Percentiles rank a stretch among this genome's conserved stretches.
phyloP scores from a whole-genome alignment of 345 rosid species.

The Litchi chinensis region DNA sequence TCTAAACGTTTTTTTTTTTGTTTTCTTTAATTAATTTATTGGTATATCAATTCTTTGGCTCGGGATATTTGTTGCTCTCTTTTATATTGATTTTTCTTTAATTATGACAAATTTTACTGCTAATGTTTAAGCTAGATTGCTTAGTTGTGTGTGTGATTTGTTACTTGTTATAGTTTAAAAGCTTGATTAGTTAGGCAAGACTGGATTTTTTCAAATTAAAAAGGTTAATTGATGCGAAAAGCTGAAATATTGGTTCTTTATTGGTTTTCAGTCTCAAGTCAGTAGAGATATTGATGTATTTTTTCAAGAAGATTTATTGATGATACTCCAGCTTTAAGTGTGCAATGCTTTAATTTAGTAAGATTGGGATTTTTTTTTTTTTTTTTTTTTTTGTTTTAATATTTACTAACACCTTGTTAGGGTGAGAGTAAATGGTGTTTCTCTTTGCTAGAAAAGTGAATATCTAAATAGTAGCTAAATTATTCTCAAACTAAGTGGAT shows the following conservation, averaged over 20 bases:
- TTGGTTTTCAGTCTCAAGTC: background rate
- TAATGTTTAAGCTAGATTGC: no score
- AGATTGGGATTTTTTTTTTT: background rate
- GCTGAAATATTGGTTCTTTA: background rate
- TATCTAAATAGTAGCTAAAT: no score
- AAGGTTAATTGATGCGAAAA: background rate
- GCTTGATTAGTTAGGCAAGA: background rate
- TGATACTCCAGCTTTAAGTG: background rate
- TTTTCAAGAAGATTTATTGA: background rate
- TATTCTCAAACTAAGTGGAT: no score
- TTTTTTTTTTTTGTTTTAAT: no score
- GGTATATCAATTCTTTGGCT: constrained; percentile 43
- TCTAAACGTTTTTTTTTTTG: no score
- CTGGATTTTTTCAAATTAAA: background rate
- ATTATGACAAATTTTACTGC: background rate
- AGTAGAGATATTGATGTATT: background rate
- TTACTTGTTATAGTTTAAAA: no score
- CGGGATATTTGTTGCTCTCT: background rate
- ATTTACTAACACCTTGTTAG: no score
- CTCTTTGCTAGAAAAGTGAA: no score
- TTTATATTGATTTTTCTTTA: background rate
- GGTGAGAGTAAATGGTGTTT: no score
- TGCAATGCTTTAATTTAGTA: background rate
- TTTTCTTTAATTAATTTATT: background rate
- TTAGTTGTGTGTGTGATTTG: background rate